Evolutionary conservation across 2,329 filamentous ascomycete species (phyloP), one percentile per base, ranked within the genome.

Genomic region (Fusarium sulawesiense): DNA sequence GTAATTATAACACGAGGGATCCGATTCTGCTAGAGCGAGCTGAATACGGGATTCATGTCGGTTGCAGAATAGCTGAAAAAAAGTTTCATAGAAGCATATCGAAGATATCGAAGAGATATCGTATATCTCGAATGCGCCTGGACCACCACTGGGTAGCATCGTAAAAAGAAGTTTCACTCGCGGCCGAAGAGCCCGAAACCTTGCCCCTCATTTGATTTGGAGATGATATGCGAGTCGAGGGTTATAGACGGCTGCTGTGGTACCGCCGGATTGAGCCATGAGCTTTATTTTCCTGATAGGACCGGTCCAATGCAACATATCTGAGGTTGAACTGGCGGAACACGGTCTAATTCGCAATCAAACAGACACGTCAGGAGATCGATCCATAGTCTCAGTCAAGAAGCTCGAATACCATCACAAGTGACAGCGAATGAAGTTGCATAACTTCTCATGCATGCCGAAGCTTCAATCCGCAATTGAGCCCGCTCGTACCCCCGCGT

Each of bases 31-130:
- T 49, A 61, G 48, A 34, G 23, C 47, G 42, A 49, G 51, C 53
- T 65, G 59, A 56, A 71, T 71, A 68, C 68, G 64, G 68, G 66
- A 57, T 61, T 58, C 55, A 59, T 54, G 50, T 68, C 47, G 59
- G 27, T n/a, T 63, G 37, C 47, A 50, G 46, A 23, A 70, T 50
- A 45, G 46, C 55, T 56, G 20, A 42, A 27, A 46, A 30, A 59
- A 48, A 50, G 30, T 41, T 34, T 56, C 51, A 48, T 49, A 37
- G 61, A 67, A 63, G 63, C 21, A 54, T 48, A 46, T 48, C 30
- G 41, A 48, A 23, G 55, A 71, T 51, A 57, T 70, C 54, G 44
- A 56, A 59, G 54, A 54, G 47, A 68, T 34, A 44, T 60, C 42
- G 55, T 23, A 57, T 42, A 25, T 46, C 47, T 50, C 34, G 23